Evolutionary conservation across 1,284 basidiomycete genomes (phyloP).

Genomic region (Cystobasidium sp.): DNA sequence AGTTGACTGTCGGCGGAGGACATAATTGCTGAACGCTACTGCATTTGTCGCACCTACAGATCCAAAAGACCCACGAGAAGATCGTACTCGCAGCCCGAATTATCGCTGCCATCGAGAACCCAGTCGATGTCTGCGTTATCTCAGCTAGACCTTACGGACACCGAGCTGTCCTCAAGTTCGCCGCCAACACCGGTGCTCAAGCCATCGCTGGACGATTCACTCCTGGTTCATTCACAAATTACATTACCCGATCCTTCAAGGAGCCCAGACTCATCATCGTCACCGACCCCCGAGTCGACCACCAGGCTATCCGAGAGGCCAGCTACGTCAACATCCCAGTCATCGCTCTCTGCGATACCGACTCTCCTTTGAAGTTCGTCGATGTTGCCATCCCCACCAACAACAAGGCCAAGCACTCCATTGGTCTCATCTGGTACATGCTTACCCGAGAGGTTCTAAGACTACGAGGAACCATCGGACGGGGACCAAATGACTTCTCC

Average conservation of each 20-base stretch:
- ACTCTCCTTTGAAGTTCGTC: slow-evolving; percentile 94
- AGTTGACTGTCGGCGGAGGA: too few relatives aligned
- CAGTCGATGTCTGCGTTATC: slow-evolving; percentile 96
- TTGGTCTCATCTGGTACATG: slow-evolving; percentile 98
- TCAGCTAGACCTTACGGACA: slow-evolving; percentile 98
- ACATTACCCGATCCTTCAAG: slow-evolving; percentile 99
- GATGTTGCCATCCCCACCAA: slow-evolving; percentile 98
- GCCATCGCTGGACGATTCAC: slow-evolving; percentile 99
- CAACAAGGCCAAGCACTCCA: slow-evolving; percentile 97
- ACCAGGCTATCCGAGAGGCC: slow-evolving; percentile 99
- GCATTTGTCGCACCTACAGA: slow-evolving; percentile 98
- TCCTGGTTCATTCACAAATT: slow-evolving; percentile 95
- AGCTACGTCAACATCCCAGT: slow-evolving; percentile 99
- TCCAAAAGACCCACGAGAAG: slow-evolving; percentile 99
- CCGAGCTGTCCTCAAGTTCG: slow-evolving; percentile 98
- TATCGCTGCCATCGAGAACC: slow-evolving; percentile 89
- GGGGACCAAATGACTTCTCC: slow-evolving; percentile 88
- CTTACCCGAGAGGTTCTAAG: slow-evolving; percentile 97
- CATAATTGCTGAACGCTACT: too few relatives aligned
- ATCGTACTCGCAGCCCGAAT: slow-evolving; percentile 92
- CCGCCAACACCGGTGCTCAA: slow-evolving; percentile 95
- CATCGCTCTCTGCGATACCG: slow-evolving; percentile 97
- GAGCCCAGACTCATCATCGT: slow-evolving; percentile 98
- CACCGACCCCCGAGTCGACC: slow-evolving; percentile 98
- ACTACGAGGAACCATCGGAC: slow-evolving; percentile 87